These are phyloP conservation scores for Sanghuangporus baumii DNA, from an alignment of 1,284 basidiomycete genomes.

Conservation along the genomic window DNA sequence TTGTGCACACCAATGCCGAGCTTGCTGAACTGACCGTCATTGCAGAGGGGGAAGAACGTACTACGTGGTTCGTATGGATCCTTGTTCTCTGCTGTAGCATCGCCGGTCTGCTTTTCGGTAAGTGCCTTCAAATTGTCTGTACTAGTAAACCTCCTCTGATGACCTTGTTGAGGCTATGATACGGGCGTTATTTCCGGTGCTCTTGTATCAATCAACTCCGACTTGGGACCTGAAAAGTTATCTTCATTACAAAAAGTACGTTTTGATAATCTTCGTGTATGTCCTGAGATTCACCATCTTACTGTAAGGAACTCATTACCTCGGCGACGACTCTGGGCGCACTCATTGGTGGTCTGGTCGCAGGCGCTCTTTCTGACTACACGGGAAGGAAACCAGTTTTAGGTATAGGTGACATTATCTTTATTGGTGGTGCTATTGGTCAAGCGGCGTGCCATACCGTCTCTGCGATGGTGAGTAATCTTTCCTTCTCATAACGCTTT, in stretches of 20 bases:
- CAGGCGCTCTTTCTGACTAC: conserved; percentile 69
- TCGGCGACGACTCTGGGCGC: conserved; percentile 78
- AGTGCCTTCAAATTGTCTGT: conserved; percentile 23
- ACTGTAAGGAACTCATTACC: conserved; percentile 67
- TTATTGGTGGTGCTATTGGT: conserved; percentile 68
- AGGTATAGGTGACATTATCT: conserved; percentile 67
- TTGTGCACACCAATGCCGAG: conserved; percentile 32
- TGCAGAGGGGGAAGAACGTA: conserved; percentile 65
- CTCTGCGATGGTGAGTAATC: conserved; percentile 54
- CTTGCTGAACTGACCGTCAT: conserved; percentile 57
- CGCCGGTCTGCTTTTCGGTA: conserved; percentile 75
- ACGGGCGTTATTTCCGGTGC: conserved; percentile 78
- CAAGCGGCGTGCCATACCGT: conserved; percentile 66
- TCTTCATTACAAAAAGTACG: conserved; percentile 61
- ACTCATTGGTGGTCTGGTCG: conserved; percentile 64
- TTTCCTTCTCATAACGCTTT: background rate
- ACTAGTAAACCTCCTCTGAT: background rate
- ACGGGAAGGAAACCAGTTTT: conserved; percentile 67
- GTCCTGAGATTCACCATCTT: conserved; percentile 33
- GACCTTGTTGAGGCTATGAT: conserved; percentile 53
- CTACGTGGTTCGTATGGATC: conserved; percentile 67
- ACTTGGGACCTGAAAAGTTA: conserved; percentile 55
- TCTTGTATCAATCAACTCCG: conserved; percentile 65
- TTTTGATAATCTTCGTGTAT: background rate
- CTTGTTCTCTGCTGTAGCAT: conserved; percentile 63